Conservation (phyloP, 441 rosid genomes). For the Corymbia calophylla region DNA sequence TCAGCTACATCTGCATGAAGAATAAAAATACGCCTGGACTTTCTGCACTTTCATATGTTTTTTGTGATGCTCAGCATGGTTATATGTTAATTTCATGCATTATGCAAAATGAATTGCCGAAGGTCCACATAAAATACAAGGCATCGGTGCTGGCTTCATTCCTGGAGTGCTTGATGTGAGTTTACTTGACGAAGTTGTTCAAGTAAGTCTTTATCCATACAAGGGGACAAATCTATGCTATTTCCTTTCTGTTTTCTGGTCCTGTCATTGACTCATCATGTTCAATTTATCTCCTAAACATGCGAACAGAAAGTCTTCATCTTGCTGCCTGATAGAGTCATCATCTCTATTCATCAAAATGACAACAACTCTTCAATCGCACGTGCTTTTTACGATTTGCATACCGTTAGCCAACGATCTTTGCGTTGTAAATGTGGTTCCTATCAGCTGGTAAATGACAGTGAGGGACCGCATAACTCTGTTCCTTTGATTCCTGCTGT, state of each 20-base stretch:
- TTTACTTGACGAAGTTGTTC: slow-evolving; percentile 47
- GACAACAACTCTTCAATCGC: not conserved
- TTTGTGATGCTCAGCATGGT: not conserved
- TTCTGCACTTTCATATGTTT: not conserved
- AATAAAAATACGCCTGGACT: not conserved
- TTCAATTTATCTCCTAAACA: not conserved
- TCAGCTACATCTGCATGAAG: not conserved
- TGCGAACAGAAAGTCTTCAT: not conserved
- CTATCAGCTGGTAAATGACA: not conserved
- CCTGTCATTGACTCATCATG: not conserved
- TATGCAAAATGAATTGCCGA: not conserved
- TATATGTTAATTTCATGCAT: not conserved
- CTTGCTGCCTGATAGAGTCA: not conserved
- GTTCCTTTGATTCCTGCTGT: too few relatives aligned
- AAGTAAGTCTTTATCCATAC: slow-evolving; percentile 21
- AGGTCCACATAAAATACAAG: slow-evolving; percentile 36
- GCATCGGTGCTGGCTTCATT: slow-evolving; percentile 66
- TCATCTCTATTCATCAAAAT: not conserved
- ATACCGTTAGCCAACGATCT: not conserved
- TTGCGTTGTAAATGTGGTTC: not conserved
- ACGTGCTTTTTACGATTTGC: not conserved
- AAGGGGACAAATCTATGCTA: not conserved
- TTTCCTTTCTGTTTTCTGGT: not conserved
- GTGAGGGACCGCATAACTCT: too few relatives aligned
- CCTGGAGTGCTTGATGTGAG: slow-evolving; percentile 44